These are phyloP conservation scores for Pseudocohnilembus persalinus DNA, from an alignment of 169 alveolate genomes.

Conservation along the genomic window DNA sequence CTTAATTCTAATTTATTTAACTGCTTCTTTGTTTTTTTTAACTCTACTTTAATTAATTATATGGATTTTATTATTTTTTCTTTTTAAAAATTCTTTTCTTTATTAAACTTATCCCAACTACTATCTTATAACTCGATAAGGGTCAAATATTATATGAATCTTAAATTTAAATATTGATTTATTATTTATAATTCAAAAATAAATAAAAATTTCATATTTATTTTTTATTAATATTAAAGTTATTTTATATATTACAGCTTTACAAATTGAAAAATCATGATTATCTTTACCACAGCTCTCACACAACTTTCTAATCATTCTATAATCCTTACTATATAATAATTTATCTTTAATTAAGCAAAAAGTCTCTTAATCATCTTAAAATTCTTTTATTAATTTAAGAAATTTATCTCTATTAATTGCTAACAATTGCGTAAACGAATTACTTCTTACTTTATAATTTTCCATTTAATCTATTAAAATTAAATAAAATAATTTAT, in stretches of 20 bases:
- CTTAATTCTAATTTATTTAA: no score
- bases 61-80: no score
- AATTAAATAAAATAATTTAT: neutral
- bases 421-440: neutral
- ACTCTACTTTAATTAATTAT: no score
- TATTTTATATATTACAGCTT: neutral
- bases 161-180: no score
- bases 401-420: slow-evolving; percentile 12
- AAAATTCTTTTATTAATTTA: neutral
- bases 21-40: no score
- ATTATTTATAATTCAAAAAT: no score
- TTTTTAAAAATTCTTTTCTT: no score
- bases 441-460: slow-evolving; percentile 5
- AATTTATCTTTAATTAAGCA: slow-evolving; percentile 2
- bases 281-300: neutral
- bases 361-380: slow-evolving; percentile 15
- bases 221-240: no score
- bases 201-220: no score
- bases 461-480: neutral
- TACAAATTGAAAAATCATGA: neutral
- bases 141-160: neutral
- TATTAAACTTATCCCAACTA: no score
- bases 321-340: neutral
- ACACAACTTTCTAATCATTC: neutral
- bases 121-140: neutral